phyloP scores from a whole-genome alignment of 2,329 filamentous ascomycete genomes.

The Ophiosphaerella korrae region DNA sequence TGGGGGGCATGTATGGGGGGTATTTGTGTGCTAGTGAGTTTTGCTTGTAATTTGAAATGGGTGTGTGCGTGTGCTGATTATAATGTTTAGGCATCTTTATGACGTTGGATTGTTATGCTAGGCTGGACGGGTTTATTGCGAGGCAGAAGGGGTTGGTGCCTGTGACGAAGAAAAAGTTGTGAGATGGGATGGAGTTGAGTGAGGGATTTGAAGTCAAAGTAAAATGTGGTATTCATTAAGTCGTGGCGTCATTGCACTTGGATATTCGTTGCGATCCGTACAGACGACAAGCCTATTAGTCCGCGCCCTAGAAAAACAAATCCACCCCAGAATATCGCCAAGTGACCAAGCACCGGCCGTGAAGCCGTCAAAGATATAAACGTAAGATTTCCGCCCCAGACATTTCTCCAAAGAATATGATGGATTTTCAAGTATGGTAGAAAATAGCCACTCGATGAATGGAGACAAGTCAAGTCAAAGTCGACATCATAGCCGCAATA shows the following conservation, averaged over 20 bases:
- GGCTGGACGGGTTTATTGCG: slow-evolving; percentile 36
- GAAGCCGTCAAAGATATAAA: slow-evolving; percentile 1
- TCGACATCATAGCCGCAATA: slow-evolving; percentile 52
- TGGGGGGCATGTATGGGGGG: slow-evolving; percentile 47
- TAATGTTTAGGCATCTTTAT: slow-evolving; percentile 36
- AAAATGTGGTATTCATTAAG: not conserved
- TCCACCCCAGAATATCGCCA: not conserved
- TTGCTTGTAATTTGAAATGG: slow-evolving; percentile 3
- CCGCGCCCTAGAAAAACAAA: not conserved
- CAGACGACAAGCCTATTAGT: not conserved
- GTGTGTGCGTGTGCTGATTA: not conserved
- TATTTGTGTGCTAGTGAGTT: slow-evolving; percentile 42
- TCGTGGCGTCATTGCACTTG: not conserved
- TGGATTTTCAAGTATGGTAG: too few species aligned
- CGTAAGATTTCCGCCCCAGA: not conserved
- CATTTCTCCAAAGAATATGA: too few species aligned
- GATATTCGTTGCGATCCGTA: not conserved
- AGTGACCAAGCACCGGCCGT: slow-evolving; percentile 3
- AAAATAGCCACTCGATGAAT: too few species aligned
- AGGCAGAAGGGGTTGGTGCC: slow-evolving; percentile 30
- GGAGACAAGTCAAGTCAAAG: slow-evolving; percentile 38
- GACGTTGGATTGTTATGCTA: slow-evolving; percentile 42
- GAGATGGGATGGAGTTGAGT: not conserved
- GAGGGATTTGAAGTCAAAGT: not conserved
- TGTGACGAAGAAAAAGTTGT: slow-evolving; percentile 30